Evolutionary conservation across 1,139 yeast species (phyloP).

Genomic region (Kurtzmaniella natalensis): DNA sequence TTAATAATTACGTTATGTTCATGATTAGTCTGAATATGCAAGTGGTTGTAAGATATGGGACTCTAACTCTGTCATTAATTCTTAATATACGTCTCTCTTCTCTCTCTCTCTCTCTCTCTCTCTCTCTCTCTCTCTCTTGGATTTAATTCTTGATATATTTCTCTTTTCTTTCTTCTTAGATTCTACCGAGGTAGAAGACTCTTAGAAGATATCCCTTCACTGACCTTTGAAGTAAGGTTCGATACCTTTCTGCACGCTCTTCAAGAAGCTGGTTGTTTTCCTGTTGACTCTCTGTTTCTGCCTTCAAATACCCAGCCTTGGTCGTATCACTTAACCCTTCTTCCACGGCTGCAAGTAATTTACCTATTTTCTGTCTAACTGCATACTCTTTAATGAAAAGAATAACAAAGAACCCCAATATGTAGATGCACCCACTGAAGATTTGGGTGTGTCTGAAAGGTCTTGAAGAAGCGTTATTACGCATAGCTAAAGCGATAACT

Average conservation of each 20-base stretch:
- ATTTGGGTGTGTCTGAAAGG: constrained; percentile 61
- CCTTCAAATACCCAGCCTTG: constrained; percentile 12
- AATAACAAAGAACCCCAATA: constrained; percentile 25
- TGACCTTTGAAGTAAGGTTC: too few species aligned
- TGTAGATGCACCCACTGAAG: constrained; percentile 49
- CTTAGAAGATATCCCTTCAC: too few species aligned
- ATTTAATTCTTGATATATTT: too few species aligned
- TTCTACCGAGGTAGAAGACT: too few species aligned
- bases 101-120: too few species aligned
- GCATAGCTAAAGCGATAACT: constrained; percentile 45
- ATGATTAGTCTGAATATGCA: too few species aligned
- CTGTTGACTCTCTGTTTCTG: not conserved
- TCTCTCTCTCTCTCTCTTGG: too few species aligned
- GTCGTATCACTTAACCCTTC: constrained; percentile 5
- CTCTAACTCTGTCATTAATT: too few species aligned
- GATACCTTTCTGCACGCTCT: constrained; percentile 10
- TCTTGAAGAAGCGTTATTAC: constrained; percentile 20
- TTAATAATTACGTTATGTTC: too few species aligned
- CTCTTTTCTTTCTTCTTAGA: too few species aligned
- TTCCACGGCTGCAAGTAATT: constrained; percentile 11
- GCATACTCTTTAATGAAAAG: constrained; percentile 29
- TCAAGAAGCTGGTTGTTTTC: constrained; percentile 4
- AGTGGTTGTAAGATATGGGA: too few species aligned
- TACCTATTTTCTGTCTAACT: constrained; percentile 17
- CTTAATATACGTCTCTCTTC: too few species aligned